Base-by-base conservation (phyloP, 139 green algal genomes). In the Auxenochlorella pyrenoidosa region DNA sequence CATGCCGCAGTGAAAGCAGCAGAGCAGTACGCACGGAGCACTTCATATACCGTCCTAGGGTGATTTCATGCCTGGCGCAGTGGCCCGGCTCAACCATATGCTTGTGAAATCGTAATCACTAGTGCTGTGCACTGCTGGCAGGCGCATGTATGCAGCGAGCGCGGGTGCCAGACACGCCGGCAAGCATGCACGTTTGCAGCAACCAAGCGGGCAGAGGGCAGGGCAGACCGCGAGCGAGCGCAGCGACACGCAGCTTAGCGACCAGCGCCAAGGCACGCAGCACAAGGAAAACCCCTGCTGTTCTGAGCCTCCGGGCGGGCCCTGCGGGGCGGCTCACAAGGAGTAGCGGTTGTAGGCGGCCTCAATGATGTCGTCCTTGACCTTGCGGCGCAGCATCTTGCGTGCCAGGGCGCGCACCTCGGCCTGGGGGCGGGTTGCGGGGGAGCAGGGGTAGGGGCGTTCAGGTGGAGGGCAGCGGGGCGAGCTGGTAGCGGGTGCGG, bases 271-370 rank as follows among this genome's bases (percentile, higher is more conserved):
- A n/a, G n/a, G 5, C 34, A n/a, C 34, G 34, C 70, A 21, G 44
- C 43, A 71, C 28, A 22, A 71, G 16, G n/a, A n/a, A n/a, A n/a
- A n/a, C n/a, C n/a, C n/a, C n/a, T n/a, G n/a, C n/a, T n/a, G n/a
- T n/a, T n/a, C n/a, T n/a, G n/a, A n/a, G n/a, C n/a, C 3, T 28
- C 13, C 79, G 43, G 58, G 59, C 44, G 5, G 3, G 8, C 72
- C 40, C 5, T 44, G 32, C 38, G 47, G n/a, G 38, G 18, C 19
- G 5, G 12, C 82, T 86, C 87, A 90, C 82, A 97, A 97, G 32
- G 92, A 92, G 88, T 96, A 94, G 28, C 95, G 91, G 93, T 98
- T 98, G 95, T 99, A 99, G 16, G 96, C 97, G 0, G 93, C 95
- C 63, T 99, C 97, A 63, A 99, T 82, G 32, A 99, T 96, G 68